These are phyloP conservation scores for Candida manassasensis DNA, from an alignment of 805 yeast species.

Conservation along the genomic window DNA sequence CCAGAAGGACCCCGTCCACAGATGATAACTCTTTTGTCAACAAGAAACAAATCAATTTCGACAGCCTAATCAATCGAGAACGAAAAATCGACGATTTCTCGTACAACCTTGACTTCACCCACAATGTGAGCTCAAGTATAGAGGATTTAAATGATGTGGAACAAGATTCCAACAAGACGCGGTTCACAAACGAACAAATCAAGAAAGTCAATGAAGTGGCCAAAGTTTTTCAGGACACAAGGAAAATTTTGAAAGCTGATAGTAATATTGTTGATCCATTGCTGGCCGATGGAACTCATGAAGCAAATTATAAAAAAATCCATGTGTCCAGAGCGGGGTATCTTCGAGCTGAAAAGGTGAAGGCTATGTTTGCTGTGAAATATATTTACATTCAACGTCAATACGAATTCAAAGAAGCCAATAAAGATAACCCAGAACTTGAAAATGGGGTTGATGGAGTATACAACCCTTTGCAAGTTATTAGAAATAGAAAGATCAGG, in stretches of 20 bases:
- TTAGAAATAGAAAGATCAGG: conserved; percentile 63
- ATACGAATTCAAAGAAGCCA: conserved; percentile 21
- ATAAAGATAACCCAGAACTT: conserved; percentile 10
- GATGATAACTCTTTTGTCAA: no score
- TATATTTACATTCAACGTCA: conserved; percentile 45
- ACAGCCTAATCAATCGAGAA: not conserved
- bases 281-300: conserved; percentile 3
- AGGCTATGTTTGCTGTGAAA: conserved; percentile 44
- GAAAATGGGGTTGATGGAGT: conserved; percentile 58
- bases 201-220: conserved; percentile 26
- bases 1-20: no score
- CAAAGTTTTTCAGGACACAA: conserved; percentile 35
- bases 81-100: not conserved
- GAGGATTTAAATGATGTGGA: not conserved
- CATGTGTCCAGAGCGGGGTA: conserved; percentile 32
- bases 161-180: not conserved
- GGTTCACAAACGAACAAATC: conserved; percentile 9
- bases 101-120: not conserved
- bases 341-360: conserved; percentile 47
- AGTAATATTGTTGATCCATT: conserved; percentile 35
- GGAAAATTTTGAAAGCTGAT: conserved; percentile 39
- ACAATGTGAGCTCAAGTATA: not conserved
- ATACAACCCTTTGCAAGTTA: conserved; percentile 80
- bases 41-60: not conserved
- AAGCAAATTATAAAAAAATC: conserved; percentile 1